Evolutionary conservation across 1,284 basidiomycete species (phyloP), one percentile per base, ranked within the genome.

Genomic region (Ceratobasidium sp.): DNA sequence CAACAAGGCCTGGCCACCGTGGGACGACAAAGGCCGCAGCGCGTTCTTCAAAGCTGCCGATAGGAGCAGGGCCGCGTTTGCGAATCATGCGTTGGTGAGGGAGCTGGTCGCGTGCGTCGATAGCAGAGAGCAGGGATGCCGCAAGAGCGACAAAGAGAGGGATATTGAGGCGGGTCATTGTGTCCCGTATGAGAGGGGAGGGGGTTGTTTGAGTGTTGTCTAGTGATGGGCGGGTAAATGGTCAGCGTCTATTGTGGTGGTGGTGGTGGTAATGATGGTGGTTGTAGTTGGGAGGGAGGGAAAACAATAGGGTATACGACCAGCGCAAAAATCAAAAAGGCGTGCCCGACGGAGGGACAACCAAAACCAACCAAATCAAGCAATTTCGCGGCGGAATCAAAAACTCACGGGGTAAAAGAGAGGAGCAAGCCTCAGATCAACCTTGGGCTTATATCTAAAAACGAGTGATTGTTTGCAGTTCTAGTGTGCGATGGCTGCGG

Each of bases 391-490:
- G 15, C 54, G 14, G 57, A 41, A 56, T 27, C 57, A 44, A 50
- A 57, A 14, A 71, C 69, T 72, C 56, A 72, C 69, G 24, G 41
- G 62, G 51, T 69, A 64, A 72, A 72, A 57, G 69, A 72, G 69
- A 60, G 69, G 69, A 72, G 47, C 69, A 72, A 72, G 69, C 69
- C 69, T 62, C 69, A 60, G 69, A 24, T 72, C 69, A 72, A 72
- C 69, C 57, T 60, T 47, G 69, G 69, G 69, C 69, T 72, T 72
- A 59, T 60, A 69, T 72, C 69, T 31, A 72, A 69, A n/a, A 44
- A 57, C 45, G 69, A 60, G 69, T 60, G 27, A 36, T 51, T 53
- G 17, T 24, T 27, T 27, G 48, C 24, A 59, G 2, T 56, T 29
- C 31, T 56, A 48, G 69, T 45, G 66, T 53, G 19, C n/a, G 36